Evolutionary conservation across 495 filamentous ascomycete species (phyloP), one percentile per base, ranked within the genome.

Genomic region (Aspergillus conjunctus): DNA sequence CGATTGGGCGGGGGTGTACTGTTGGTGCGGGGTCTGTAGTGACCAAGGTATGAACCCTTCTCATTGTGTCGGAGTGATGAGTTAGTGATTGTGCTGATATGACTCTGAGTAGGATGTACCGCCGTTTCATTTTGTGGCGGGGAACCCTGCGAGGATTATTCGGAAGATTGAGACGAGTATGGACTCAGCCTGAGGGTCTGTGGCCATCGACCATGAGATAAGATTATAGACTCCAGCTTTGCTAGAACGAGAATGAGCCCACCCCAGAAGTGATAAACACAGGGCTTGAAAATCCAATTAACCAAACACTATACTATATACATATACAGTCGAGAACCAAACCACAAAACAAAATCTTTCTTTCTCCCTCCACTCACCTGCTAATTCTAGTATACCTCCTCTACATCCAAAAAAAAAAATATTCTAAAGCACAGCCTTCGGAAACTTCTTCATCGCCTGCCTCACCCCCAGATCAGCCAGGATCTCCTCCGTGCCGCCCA

Each of bases 401-500:
- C 26, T 5, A 2, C 26, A 2, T 5, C 26, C 26, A 26, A 26
- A 26, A 26, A 26, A 26, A 21, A 43, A 14, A 32, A 56, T 41
- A 54, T 22, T 66, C 59, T 83, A 93, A 67, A 95, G 71, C 81
- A 92, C 90, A 20, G 88, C 83, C 77, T 93, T 93, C 34, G 91
- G 90, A 79, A 94, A 91, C 55, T 82, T 81, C 77, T 87, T 90
- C 77, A 92, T 82, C 10, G 91, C 91, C 77, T 93, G 90, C 57
- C 90, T 79, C 2, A 94, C 90, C 17, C 90, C 91, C 56, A 94
- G 70, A 73, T 96, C 91, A 4, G 85, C 90, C 54, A 96, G 71
- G 56, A 94, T 86, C 76, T 94, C 91, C 74, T 96, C 91, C 12
- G 90, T 87, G 3, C 91, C 91, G 52, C 91, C 91, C 6, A 96